Base-by-base conservation (phyloP, 192 early-diverging fungal species). In the Obelidium mucronatum region DNA sequence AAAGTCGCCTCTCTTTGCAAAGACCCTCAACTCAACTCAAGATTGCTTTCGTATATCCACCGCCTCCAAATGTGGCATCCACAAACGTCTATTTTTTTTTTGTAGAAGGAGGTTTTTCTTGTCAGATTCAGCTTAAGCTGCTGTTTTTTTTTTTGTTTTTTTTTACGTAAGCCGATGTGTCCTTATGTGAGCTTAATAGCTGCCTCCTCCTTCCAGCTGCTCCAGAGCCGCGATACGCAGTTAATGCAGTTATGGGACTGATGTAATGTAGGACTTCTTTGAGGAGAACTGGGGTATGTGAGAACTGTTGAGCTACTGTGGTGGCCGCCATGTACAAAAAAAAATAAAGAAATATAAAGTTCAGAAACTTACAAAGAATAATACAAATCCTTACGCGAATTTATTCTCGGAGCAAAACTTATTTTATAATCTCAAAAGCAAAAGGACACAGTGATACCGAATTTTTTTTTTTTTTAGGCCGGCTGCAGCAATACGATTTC, bases 61-160 rank as follows among this genome's bases (percentile, higher is more conserved):
- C 92, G 34, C 88, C 84, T 24, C 92, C 93, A 84, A 92, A 94
- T 2, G 92, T 94, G 17, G 87, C 87, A 74, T 94, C 93, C 52
- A 88, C 80, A 37, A 90, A 92, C 24, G 85, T 59, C 60, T 70
- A 34, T 44, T 44, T n/a, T n/a, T n/a, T n/a, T n/a, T n/a, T n/a
- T 3, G 52, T 24, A 17, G 19, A n/a, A 53, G 19, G 2, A 53
- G 52, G 1, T 53, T 24, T 24, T 24, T 53, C 83, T 83, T 5
- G 63, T 2, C n/a, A 61, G 59, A 24, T 33, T 59, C 58, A 44
- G 17, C 17, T 44, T 44, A 17, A 44, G 42, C 17, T 44, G 42
- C 5, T 44, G 6, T 44, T 44, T 44, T 5, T 44, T 11, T n/a
- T n/a, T n/a, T n/a, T n/a, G n/a, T n/a, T n/a, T n/a, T n/a, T n/a